Evolutionary conservation across 176 grass and related monocot genomes (phyloP), one percentile per base, ranked within the genome.

Genomic region (Cocos nucifera): DNA sequence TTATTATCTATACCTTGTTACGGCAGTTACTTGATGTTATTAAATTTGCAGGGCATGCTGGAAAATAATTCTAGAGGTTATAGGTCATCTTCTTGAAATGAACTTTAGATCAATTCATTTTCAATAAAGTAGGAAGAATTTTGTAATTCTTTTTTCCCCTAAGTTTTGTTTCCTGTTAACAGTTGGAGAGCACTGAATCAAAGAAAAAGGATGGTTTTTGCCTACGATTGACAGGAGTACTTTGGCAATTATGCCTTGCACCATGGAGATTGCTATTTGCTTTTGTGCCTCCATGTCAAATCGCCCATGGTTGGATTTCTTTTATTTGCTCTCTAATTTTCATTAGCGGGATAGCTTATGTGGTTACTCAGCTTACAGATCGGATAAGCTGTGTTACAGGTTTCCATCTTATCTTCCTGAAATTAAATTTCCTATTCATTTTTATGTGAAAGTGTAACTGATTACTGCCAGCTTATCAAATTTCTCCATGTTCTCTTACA

Each of bases 351-450:
- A 95, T 95, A 72, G 83, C 90, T 58, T 95, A 86, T 63, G 83
- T 74, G 57, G 90, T 95, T 51, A 95, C 90, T 63, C 84, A 82
- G 70, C 62, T 95, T 54, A 90, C 90, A 28, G 90, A 95, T 79
- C 82, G 83, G 56, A 95, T 95, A 64, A 95, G 90, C 64, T 95
- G 80, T 10, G 83, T 85, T 73, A 95, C 90, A 90, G 86, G 90
- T 89, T 6, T 15, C 19, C n/a, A 18, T 53, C 17, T 35, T 51
- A 32, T 2, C 10, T 48, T 32, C 49, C 12, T 35, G 4, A 4
- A 17, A 32, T 29, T 14, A 5, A 39, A 30, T 54, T 30, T 29
- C 16, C 17, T 59, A 17, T 44, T 2, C 17, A 30, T 23, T 51
- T 71, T 29, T 16, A 4, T n/a, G 17, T 4, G 9, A 26, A 17